A percentile compares a stretch with the other conserved stretches of the same genome.
Evolutionary conservation across 257 asterid species (phyloP).

Genomic region (Coffea canephora): DNA sequence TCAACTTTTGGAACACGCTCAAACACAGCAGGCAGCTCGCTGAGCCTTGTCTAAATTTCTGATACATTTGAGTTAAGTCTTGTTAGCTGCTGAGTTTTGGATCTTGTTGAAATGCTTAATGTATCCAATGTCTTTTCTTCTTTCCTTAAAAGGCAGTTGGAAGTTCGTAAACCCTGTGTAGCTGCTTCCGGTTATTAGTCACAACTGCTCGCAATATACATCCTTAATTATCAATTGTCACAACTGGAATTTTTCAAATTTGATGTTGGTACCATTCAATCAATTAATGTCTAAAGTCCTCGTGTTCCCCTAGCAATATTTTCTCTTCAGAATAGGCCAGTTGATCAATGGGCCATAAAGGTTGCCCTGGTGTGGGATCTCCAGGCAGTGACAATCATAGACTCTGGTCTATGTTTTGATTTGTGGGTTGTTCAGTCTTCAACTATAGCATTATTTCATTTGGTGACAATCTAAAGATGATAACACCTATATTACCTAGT

Average conservation of each 20-base stretch:
- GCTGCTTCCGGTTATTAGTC: not conserved
- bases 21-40: conserved; percentile 70
- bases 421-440: no score
- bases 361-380: no score
- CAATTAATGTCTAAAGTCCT: not conserved
- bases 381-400: no score
- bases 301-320: not conserved
- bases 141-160: not conserved
- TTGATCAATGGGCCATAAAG: no score
- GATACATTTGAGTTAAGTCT: conserved; percentile 3
- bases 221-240: no score
- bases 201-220: not conserved
- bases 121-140: not conserved
- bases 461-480: no score
- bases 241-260: not conserved
- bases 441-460: no score
- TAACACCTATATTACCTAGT: no score
- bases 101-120: not conserved
- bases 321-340: not conserved
- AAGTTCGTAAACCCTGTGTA: not conserved
- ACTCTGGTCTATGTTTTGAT: no score
- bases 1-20: conserved; percentile 82
- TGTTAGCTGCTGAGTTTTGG: not conserved
- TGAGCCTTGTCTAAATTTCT: conserved; percentile 22
- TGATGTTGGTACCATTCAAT: not conserved